Percentiles rank a stretch among this genome's conserved stretches.
Evolutionary conservation across 2,329 filamentous ascomycete species (phyloP).

Genomic region (Nemania sp.): DNA sequence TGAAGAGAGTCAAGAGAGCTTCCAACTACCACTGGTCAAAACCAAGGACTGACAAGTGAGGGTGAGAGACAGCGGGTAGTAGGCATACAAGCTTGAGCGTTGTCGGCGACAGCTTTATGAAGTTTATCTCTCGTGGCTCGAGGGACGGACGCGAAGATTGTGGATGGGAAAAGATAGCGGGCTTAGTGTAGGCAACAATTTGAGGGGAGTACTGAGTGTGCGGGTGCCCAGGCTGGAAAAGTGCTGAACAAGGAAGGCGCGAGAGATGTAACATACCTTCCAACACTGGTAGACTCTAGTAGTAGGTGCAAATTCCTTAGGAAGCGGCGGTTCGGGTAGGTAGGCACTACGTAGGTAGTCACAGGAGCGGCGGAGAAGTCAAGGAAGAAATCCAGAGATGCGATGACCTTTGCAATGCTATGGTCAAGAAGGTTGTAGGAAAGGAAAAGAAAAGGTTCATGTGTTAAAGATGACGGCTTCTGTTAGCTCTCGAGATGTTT

Average conservation of each 20-base stretch:
- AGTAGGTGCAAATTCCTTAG: too few species aligned
- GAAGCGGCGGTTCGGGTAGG: too few species aligned
- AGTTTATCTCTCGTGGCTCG: constrained; percentile 19
- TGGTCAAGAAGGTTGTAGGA: too few species aligned
- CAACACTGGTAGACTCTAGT: neutral
- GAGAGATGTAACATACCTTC: constrained; percentile 16
- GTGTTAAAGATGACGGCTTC: too few species aligned
- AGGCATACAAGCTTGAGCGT: constrained; percentile 45
- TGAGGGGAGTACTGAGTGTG: neutral
- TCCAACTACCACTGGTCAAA: constrained; percentile 33
- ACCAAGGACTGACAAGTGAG: constrained; percentile 16
- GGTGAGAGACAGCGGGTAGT: constrained; percentile 38
- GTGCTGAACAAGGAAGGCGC: neutral
- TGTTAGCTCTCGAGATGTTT: too few species aligned
- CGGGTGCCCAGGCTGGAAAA: neutral
- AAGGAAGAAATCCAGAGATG: too few species aligned
- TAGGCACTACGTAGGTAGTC: too few species aligned
- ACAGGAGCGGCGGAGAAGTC: too few species aligned
- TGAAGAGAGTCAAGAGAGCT: neutral
- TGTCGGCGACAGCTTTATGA: constrained; percentile 32
- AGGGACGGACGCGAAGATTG: constrained; percentile 23
- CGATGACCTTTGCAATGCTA: too few species aligned
- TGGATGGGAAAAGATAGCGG: constrained; percentile 18
- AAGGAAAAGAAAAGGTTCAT: too few species aligned
- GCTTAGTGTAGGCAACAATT: neutral